phyloP scores from a whole-genome alignment of 2,329 filamentous ascomycete species.

The Pestalotiopsis sp. region DNA sequence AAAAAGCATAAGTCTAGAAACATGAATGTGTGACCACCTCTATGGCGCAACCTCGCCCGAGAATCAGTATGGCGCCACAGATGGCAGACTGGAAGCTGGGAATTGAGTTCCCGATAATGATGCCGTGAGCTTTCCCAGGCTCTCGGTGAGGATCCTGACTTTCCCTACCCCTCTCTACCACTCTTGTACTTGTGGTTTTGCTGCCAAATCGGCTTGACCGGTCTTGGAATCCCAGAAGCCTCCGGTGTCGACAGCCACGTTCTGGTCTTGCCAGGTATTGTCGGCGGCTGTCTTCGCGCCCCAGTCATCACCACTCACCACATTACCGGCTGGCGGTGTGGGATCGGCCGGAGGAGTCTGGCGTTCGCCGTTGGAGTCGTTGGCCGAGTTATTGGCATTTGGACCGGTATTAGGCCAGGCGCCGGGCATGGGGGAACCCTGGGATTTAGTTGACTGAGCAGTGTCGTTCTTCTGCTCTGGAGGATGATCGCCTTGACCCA shows the following conservation, averaged over 20 bases:
- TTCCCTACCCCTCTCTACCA: not conserved
- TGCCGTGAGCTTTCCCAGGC: too few species aligned
- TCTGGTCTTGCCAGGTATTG: not conserved
- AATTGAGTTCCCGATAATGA: too few species aligned
- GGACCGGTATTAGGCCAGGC: slow-evolving; percentile 3
- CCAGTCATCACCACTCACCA: slow-evolving; percentile 8
- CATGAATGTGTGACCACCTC: too few species aligned
- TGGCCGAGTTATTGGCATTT: not conserved
- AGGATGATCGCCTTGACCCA: not conserved
- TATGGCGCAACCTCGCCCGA: too few species aligned
- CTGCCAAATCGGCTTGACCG: not conserved
- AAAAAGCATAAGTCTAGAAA: too few species aligned
- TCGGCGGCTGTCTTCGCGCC: not conserved
- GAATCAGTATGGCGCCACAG: too few species aligned
- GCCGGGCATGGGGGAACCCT: not conserved
- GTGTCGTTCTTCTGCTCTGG: not conserved
- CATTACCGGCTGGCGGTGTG: slow-evolving; percentile 10
- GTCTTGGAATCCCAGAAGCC: slow-evolving; percentile 12
- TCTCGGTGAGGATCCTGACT: not conserved
- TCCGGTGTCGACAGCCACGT: not conserved
- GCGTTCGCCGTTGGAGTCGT: not conserved
- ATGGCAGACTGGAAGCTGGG: too few species aligned
- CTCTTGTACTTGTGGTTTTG: not conserved
- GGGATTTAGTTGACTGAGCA: not conserved
- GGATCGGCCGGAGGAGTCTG: not conserved